phyloP scores from a whole-genome alignment of 2,329 filamentous ascomycete species.

The Zarea fungicola region DNA sequence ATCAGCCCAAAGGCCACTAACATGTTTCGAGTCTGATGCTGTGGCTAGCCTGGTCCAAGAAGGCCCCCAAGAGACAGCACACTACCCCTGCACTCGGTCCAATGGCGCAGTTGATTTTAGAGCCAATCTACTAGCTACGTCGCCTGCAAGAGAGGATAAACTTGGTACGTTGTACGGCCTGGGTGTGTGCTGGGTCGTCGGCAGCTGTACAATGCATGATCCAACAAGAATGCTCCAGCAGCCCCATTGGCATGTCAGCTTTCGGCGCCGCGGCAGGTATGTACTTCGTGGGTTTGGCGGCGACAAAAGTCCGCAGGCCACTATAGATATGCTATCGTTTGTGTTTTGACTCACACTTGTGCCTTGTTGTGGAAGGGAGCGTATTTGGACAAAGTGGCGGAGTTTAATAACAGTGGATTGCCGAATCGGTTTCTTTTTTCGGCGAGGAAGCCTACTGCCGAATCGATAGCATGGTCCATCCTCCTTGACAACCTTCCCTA shows the following conservation, averaged over 20 bases:
- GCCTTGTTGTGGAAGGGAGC: neutral
- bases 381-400: no score
- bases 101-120: neutral
- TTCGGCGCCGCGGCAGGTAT: conserved; percentile 2
- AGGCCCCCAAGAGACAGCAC: neutral
- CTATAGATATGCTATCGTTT: neutral
- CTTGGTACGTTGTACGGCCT: conserved; percentile 3
- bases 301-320: neutral
- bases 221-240: conserved; percentile 1
- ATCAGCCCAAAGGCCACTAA: conserved; percentile 10
- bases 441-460: no score
- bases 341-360: neutral
- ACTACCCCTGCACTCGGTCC: conserved; percentile 5
- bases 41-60: conserved; percentile 1
- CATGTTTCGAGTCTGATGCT: conserved; percentile 12
- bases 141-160: no score
- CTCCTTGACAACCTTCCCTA: no score
- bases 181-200: conserved; percentile 3
- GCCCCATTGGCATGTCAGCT: conserved; percentile 10
- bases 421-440: no score
- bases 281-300: neutral
- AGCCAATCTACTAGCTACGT: neutral
- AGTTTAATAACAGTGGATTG: no score
- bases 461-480: no score
- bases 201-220: conserved; percentile 5